Evolutionary conservation across 2,329 filamentous ascomycete species (phyloP), one percentile per base, ranked within the genome.

Genomic region (Xylaria sp.): DNA sequence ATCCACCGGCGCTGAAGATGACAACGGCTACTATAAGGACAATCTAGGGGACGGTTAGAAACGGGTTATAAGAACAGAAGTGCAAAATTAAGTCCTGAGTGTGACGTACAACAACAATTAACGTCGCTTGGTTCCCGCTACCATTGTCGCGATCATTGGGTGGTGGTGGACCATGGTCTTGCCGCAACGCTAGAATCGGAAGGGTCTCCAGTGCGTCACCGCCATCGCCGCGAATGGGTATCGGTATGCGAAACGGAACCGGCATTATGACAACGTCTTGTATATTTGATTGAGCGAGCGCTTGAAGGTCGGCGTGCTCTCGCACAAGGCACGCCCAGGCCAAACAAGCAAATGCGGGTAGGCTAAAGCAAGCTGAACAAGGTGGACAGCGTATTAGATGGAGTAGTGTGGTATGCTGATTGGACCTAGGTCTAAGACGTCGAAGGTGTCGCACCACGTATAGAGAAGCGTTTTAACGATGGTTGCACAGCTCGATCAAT

Each of bases 161-260:
- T 15, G 38, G 60, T n/a, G 28, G 59, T 26, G n/a, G 31, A 20
- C 51, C 28, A 7, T 42, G 4, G 7, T 40, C 40, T 60, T 58
- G 59, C 56, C 67, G 65, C 51, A 59, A 53, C 26, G 13, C 33
- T 9, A 66, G 58, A 56, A 48, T 20, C 15, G 59, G 59, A 42
- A 61, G 60, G 62, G 59, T 53, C n/a, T 63, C 20, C 20, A 65
- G 46, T 33, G 59, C 56, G 42, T 67, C 40, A 56, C 54, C 11
- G 23, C 46, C 53, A 46, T 59, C 23, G 58, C 65, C 53, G 11
- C 60, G 66, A 26, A 72, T 57, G 42, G 75, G 72, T 13, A 75
- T 54, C 2, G 74, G 72, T 63, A 76, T 75, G 54, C 69, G 75
- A 63, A 72, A 61, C 40, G 74, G 75, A 42, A 76, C 69, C 2